Conservation (phyloP, 208 protist species). For the Naegleria fowleri region DNA sequence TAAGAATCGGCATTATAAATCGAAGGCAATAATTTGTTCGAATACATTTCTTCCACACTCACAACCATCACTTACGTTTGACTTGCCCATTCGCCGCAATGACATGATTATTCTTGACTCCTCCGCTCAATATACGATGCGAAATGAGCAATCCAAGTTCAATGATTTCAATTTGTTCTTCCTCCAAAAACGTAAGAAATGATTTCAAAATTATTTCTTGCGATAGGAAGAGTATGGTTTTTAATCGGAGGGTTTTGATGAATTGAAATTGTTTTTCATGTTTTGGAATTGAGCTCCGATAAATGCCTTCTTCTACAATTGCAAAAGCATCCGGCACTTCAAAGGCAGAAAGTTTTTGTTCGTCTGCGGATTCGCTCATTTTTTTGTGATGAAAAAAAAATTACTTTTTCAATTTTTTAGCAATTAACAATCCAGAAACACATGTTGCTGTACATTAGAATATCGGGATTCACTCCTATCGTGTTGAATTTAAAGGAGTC, state of each 20-base stretch:
- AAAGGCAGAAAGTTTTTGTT: not conserved
- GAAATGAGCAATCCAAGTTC: not conserved
- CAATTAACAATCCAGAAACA: not conserved
- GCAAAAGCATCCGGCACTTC: constrained; percentile 2
- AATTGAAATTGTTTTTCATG: not conserved
- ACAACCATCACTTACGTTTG: too few relatives aligned
- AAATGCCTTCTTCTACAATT: not conserved
- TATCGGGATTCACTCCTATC: not conserved
- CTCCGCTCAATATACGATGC: not conserved
- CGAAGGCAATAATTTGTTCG: too few relatives aligned
- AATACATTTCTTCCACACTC: too few relatives aligned
- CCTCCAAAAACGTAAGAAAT: not conserved
- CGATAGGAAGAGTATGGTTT: constrained; percentile 11
- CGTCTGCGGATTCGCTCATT: not conserved
- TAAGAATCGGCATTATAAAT: too few relatives aligned
- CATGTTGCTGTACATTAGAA: not conserved
- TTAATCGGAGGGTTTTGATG: not conserved
- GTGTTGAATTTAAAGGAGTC: not conserved
- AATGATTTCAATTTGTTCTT: not conserved
- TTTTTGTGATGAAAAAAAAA: not conserved
- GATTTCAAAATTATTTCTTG: constrained; percentile 10
- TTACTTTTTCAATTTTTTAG: too few relatives aligned
- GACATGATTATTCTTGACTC: not conserved
- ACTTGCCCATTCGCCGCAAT: too few relatives aligned
- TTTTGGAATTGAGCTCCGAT: not conserved